Conservation (phyloP, 306 rosid species). For the Gleditsia sinensis region DNA sequence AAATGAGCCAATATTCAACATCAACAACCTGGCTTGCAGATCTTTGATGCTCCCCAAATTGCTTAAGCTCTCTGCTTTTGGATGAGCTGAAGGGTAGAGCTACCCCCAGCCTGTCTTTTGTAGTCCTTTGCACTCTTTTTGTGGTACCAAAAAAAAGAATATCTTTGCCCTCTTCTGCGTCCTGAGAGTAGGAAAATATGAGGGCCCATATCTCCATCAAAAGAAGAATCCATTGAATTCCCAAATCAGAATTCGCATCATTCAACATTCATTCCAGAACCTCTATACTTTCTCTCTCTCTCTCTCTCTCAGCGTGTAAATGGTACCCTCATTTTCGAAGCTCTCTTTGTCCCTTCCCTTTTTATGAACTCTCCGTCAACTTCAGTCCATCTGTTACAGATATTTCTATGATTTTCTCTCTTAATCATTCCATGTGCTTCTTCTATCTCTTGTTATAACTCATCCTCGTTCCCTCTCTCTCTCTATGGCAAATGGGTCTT, state of each 20-base stretch:
- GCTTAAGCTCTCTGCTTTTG: no score
- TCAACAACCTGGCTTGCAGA: no score
- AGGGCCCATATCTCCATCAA: conserved; percentile 23
- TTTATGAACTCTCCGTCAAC: conserved; percentile 74
- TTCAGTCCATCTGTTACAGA: conserved; percentile 87
- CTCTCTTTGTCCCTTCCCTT: conserved; percentile 92
- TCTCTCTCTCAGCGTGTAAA: no score
- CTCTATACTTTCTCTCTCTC: conserved; percentile 17
- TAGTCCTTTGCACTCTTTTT: no score
- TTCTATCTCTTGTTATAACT: conserved; percentile 18
- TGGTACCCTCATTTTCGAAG: conserved; percentile 62
- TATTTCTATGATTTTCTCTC: conserved; percentile 63
- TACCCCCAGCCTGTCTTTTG: no score
- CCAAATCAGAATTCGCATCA: conserved; percentile 12
- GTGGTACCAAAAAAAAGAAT: no score
- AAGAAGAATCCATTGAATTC: conserved; percentile 30
- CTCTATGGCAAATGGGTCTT: conserved; percentile 45
- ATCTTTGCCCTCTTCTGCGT: conserved; percentile 3
- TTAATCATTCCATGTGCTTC: conserved; percentile 48
- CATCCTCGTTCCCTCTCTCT: conserved; percentile 31
- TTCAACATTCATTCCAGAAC: conserved; percentile 46
- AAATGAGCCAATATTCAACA: no score
- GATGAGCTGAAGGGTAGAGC: no score
- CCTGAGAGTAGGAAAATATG: background rate
- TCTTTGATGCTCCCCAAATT: no score